Base-by-base conservation (phyloP, 2,329 filamentous ascomycete species). In the Hortaea sp. region DNA sequence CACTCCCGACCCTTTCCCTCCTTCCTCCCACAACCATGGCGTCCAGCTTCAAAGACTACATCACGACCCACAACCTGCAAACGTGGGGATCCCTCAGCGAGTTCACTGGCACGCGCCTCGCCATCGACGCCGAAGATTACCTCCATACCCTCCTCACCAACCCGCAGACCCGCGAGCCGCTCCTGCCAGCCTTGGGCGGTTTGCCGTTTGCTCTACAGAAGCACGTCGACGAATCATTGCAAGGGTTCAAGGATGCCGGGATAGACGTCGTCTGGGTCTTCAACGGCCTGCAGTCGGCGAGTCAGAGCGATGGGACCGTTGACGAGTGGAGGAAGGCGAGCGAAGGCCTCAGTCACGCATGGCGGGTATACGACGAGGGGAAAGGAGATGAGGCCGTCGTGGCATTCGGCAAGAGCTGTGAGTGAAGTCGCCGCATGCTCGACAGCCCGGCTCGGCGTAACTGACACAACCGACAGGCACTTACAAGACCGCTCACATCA, bases 181-280 rank as follows among this genome's bases (percentile, higher is more conserved):
- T 98, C 31, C 77, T 97, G 31, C 81, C 88, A 46, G 92, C 92
- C 20, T 78, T 97, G 41, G 92, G 90, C 42, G 92, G 92, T 48
- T 77, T 90, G 50, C 92, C 90, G 2, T 80, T 85, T 49, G 85
- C 85, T 44, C 76, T 97, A 13, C 61, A 79, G 79, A 65, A 73
- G 71, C 53, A 83, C 59, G 83, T 98, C 52, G 79, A 86, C 62
- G 75, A 77, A 43, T 86, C 94, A 57, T 72, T 98, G 29, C 76
- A 84, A 49, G 72, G 73, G 48, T 87, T 92, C 74, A 78, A 79
- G 50, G 75, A 76, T 57, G 53, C 58, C 4, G 77, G 78, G 13
- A 82, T 94, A 44, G 79, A 73, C n/a, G 86, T 86, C 1, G 71
- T 94, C 52, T 97, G 98, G 65, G 76, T 98, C 43, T 98, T 98